A percentile compares a stretch with the other conserved stretches of the same genome.
Conservation (phyloP, 192 early-diverging fungal species). For the Umbelopsis vinacea region DNA sequence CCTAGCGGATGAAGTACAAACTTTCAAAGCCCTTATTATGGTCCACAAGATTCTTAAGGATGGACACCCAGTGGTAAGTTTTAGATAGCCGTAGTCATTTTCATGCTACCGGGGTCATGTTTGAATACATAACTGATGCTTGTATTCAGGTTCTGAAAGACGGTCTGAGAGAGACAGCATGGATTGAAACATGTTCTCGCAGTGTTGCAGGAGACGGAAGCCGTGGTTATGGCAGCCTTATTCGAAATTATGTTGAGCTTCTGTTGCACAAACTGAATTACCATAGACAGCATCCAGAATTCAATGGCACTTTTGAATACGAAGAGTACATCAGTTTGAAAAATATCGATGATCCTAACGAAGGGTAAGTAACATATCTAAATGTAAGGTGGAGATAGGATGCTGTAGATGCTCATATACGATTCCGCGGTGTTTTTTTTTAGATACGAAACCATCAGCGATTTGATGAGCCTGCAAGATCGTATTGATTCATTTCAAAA, state of each 20-base stretch:
- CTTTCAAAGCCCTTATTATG: slow-evolving; percentile 93
- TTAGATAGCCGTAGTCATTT: background rate
- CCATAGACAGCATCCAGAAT: slow-evolving; percentile 89
- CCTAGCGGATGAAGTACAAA: slow-evolving; percentile 91
- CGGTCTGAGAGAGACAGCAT: slow-evolving; percentile 77
- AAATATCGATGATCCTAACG: slow-evolving; percentile 96
- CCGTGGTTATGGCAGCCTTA: slow-evolving; percentile 80
- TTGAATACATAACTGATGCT: background rate
- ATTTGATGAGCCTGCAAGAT: slow-evolving; percentile 90
- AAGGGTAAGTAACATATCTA: slow-evolving; percentile 73
- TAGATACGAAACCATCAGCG: slow-evolving; percentile 95
- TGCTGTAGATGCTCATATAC: background rate
- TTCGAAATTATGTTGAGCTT: slow-evolving; percentile 90
- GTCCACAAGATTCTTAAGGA: slow-evolving; percentile 95
- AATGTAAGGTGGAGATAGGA: background rate
- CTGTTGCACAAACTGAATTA: slow-evolving; percentile 90
- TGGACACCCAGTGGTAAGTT: slow-evolving; percentile 80
- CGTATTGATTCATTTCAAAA: slow-evolving; percentile 92
- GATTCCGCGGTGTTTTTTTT: no score
- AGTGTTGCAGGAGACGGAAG: slow-evolving; percentile 53
- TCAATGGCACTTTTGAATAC: slow-evolving; percentile 97
- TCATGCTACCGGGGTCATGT: background rate
- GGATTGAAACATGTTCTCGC: slow-evolving; percentile 79
- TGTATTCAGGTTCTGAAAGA: slow-evolving; percentile 75
- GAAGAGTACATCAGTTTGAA: slow-evolving; percentile 94